Evolutionary conservation across 169 alveolate genomes (phyloP).

Genomic region (Miamiensis avidus): DNA sequence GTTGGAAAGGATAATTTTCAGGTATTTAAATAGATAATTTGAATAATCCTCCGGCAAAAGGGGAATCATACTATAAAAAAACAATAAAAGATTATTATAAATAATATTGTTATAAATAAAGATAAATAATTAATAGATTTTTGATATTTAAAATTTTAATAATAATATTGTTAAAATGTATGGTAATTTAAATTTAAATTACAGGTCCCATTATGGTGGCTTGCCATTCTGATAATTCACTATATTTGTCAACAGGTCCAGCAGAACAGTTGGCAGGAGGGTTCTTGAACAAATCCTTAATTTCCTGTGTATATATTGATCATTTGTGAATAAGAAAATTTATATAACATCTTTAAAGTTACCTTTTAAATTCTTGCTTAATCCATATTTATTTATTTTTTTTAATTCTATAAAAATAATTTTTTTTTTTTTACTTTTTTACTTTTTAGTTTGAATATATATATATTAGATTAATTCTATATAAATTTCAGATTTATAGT

Average conservation of each 20-base stretch:
- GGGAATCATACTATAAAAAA: slow-evolving; percentile 68
- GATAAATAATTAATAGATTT: too few relatives aligned
- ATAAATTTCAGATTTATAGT: too few relatives aligned
- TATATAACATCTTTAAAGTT: too few relatives aligned
- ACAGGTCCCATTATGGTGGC: slow-evolving; percentile 99
- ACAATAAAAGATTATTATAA: neutral
- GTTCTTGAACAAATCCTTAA: slow-evolving; percentile 95
- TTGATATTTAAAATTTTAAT: too few relatives aligned
- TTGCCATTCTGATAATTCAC: slow-evolving; percentile 98
- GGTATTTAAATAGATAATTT: slow-evolving; percentile 98
- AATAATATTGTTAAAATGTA: too few relatives aligned
- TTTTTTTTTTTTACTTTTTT: too few relatives aligned
- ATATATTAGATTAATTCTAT: too few relatives aligned
- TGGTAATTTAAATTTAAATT: too few relatives aligned
- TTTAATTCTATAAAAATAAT: too few relatives aligned
- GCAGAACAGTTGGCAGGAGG: slow-evolving; percentile 99
- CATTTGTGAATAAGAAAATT: too few relatives aligned
- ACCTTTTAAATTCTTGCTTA: neutral
- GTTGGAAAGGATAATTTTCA: slow-evolving; percentile 99
- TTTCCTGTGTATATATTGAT: slow-evolving; percentile 83
- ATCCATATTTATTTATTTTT: neutral
- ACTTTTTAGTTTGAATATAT: too few relatives aligned
- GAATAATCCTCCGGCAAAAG: slow-evolving; percentile 98
- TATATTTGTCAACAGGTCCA: slow-evolving; percentile 94
- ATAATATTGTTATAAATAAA: neutral